Percentiles rank a stretch among this genome's conserved stretches.
phyloP scores from a whole-genome alignment of 2,329 filamentous ascomycete genomes.

The Aspergillus amoenus region DNA sequence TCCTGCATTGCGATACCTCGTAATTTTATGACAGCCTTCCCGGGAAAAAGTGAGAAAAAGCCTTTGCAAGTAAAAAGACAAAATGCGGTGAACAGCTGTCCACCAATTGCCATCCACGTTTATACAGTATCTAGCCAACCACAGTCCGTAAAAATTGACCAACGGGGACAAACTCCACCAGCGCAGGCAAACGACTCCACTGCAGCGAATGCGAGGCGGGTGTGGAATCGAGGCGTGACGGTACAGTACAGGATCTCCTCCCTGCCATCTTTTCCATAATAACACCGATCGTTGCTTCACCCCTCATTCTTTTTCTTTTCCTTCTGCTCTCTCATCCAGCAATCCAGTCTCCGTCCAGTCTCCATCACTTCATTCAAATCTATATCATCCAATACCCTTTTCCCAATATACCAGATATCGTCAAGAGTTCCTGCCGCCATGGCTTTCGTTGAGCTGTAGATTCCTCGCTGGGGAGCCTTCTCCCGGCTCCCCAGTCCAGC shows the following conservation, averaged over 20 bases:
- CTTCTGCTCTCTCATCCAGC: slow-evolving; percentile 15
- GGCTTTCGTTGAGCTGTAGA: slow-evolving; percentile 91
- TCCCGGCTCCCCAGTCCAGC: slow-evolving; percentile 75
- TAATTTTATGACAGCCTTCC: slow-evolving; percentile 9
- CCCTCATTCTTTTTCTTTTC: slow-evolving; percentile 18
- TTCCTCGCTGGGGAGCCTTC: slow-evolving; percentile 69
- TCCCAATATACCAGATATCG: slow-evolving; percentile 56
- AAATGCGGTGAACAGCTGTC: slow-evolving; percentile 35
- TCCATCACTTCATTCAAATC: slow-evolving; percentile 11
- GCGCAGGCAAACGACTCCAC: slow-evolving; percentile 29
- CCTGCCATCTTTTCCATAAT: slow-evolving; percentile 22
- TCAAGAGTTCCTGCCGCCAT: slow-evolving; percentile 67
- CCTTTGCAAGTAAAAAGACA: slow-evolving; percentile 2
- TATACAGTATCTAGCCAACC: slow-evolving; percentile 24
- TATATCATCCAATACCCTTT: slow-evolving; percentile 19
- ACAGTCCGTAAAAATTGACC: slow-evolving; percentile 5
- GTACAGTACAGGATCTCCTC: slow-evolving; percentile 14
- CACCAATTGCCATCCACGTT: slow-evolving; percentile 25
- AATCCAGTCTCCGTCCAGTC: slow-evolving; percentile 12
- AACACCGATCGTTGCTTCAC: slow-evolving; percentile 13
- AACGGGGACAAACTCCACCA: slow-evolving; percentile 21
- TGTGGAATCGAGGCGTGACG: slow-evolving; percentile 4
- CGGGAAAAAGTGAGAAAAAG: slow-evolving; percentile 13
- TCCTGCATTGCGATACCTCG: neutral
- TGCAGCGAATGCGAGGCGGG: slow-evolving; percentile 17